A percentile compares a stretch with the other conserved stretches of the same genome.
phyloP scores from a whole-genome alignment of 1,284 basidiomycete genomes.

The Rhodotorula mucilaginosa region DNA sequence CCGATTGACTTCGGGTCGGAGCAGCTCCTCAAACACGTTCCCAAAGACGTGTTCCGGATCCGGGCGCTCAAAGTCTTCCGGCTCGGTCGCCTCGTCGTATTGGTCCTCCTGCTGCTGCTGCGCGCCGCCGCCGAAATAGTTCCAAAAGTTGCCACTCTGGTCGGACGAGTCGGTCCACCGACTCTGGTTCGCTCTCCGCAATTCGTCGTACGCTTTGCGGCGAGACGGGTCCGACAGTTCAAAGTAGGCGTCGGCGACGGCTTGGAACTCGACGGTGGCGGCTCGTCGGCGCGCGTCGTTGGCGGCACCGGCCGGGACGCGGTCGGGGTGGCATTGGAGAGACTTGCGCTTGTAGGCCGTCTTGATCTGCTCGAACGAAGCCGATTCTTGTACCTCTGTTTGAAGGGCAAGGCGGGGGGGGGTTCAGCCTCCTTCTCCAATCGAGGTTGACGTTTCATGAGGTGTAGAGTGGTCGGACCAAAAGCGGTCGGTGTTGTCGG shows the following conservation, averaged over 20 bases:
- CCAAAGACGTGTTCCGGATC: constrained; percentile 78
- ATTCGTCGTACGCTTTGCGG: constrained; percentile 46
- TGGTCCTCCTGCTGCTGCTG: constrained; percentile 4
- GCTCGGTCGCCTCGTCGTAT: constrained; percentile 20
- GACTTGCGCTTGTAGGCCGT: constrained; percentile 67
- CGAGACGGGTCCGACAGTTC: constrained; percentile 68
- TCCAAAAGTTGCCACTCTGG: constrained; percentile 52
- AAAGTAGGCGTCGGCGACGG: constrained; percentile 90
- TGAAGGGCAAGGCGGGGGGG: neutral
- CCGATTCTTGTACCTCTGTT: constrained; percentile 7
- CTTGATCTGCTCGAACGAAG: constrained; percentile 62
- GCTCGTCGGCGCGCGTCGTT: constrained; percentile 26
- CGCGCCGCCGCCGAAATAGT: constrained; percentile 45
- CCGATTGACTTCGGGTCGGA: constrained; percentile 61
- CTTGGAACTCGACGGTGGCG: constrained; percentile 45
- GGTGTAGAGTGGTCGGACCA: too few species aligned
- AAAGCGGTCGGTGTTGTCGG: too few species aligned
- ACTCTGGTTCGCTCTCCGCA: constrained; percentile 54
- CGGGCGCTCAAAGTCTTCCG: constrained; percentile 55
- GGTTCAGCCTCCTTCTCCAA: neutral
- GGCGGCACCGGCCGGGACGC: constrained; percentile 24
- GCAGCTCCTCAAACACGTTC: constrained; percentile 79
- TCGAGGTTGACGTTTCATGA: too few species aligned
- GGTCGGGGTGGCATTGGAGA: constrained; percentile 37
- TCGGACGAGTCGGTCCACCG: constrained; percentile 60